Evolutionary conservation across 495 filamentous ascomycete species (phyloP), one percentile per base, ranked within the genome.

Genomic region (Hyaloscypha bicolor): DNA sequence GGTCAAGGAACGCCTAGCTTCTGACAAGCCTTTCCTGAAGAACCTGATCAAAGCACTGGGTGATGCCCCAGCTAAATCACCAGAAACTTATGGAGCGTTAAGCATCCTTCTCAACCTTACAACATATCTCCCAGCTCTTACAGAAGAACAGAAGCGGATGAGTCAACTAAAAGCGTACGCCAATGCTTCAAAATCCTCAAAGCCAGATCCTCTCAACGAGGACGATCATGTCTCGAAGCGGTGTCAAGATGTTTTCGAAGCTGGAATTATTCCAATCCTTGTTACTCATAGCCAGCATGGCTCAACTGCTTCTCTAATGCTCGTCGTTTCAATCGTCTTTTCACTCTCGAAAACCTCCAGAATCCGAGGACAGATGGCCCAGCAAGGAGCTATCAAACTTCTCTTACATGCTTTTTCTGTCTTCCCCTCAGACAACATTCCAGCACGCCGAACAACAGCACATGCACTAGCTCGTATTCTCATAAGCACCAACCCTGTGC

Each of bases 391-490:
- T 14, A 85, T 97, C 22, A 96, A 93, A 70, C 83, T 97, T 3
- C 83, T 97, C 30, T 83, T 97, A 59, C 85, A 85, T 21, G 82
- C 89, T 16, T 87, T 86, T 67, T 80, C 84, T 6, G 79, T 86
- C 16, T 84, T 91, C 16, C 83, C 86, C 12, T 77, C 80, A 9
- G 76, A 82, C 4, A 81, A 86, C 62, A 60, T 76, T 56, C 69
- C 85, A 63, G 80, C 86, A 12, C 86, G 83, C 22, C 82, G 84
- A 12, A 86, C 83, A 52, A 87, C 92, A 16, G 89, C 95, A 2
- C 94, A 98, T 72, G 90, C 93, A 2, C 83, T 98, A 6, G 93
- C 94, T n/a, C 89, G 94, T 16, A 91, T 98, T 66, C 84, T 99
- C 29, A 94, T 98, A 66, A 93, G 90, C 9, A 90, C 91, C 53